Conservation (phyloP, 352 stramenopile genomes). For the Phytophthora ohioensis region DNA sequence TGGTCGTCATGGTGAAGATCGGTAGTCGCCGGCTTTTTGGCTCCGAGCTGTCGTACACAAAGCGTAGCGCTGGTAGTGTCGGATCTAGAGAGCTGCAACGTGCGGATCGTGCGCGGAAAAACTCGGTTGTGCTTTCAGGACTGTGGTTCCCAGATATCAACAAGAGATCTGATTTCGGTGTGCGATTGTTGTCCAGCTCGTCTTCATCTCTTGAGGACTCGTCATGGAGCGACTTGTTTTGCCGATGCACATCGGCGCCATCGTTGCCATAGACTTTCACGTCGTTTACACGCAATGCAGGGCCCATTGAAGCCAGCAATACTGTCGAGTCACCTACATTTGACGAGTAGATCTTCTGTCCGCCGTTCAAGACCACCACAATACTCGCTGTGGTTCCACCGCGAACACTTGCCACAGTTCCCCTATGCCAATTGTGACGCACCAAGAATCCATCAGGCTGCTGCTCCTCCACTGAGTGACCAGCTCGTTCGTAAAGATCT, state of each 20-base stretch:
- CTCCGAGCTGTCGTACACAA: conserved; percentile 83
- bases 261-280: conserved; percentile 37
- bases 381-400: conserved; percentile 90
- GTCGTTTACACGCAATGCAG: conserved; percentile 38
- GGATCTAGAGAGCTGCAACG: conserved; percentile 39
- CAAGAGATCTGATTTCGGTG: conserved; percentile 38
- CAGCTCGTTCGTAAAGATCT: conserved; percentile 63
- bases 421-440: conserved; percentile 42
- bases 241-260: conserved; percentile 7
- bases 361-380: conserved; percentile 77
- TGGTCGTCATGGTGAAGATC: conserved; percentile 48
- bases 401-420: conserved; percentile 79
- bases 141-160: conserved; percentile 86
- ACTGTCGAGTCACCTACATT: conserved; percentile 88
- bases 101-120: conserved; percentile 58
- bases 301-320: conserved; percentile 43
- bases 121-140: conserved; percentile 82
- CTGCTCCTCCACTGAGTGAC: conserved; percentile 68
- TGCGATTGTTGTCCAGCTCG: conserved; percentile 30
- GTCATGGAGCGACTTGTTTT: conserved; percentile 26
- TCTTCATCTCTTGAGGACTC: conserved; percentile 22
- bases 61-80: conserved; percentile 70
- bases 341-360: conserved; percentile 72
- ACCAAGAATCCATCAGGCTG: conserved; percentile 71
- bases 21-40: conserved; percentile 43